Conservation (phyloP, 2,329 filamentous ascomycete species). For the Aspergillus pseudoterreus region DNA sequence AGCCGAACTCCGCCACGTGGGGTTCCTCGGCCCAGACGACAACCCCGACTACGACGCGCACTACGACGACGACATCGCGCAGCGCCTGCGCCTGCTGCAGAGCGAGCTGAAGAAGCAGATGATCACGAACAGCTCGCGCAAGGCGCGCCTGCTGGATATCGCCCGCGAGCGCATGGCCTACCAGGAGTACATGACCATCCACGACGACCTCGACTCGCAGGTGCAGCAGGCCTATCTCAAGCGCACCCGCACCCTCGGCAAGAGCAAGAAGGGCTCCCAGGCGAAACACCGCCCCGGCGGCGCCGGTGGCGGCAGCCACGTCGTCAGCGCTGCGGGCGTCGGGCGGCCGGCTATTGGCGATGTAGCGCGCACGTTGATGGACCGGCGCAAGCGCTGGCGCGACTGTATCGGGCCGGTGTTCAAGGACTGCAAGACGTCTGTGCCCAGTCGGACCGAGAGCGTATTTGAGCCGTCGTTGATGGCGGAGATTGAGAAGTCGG, state of each 20-base stretch:
- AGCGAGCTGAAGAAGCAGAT: conserved; percentile 76
- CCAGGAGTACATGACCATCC: conserved; percentile 95
- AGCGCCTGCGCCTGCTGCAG: conserved; percentile 81
- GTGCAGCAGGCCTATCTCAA: conserved; percentile 95
- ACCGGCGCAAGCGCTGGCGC: conserved; percentile 83
- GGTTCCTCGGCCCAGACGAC: conserved; percentile 70
- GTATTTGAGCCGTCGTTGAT: conserved; percentile 74
- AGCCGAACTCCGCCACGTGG: conserved; percentile 85
- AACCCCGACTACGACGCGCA: conserved; percentile 81
- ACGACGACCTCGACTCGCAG: conserved; percentile 92
- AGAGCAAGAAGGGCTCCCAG: conserved; percentile 84
- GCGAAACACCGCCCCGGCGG: conserved; percentile 56
- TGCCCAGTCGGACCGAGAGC: conserved; percentile 65
- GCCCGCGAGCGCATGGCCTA: conserved; percentile 91
- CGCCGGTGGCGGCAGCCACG: conserved; percentile 66
- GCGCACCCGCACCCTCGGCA: conserved; percentile 87
- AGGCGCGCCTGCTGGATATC: conserved; percentile 78
- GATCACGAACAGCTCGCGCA: conserved; percentile 85
- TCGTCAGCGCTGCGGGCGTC: conserved; percentile 36
- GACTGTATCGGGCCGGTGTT: conserved; percentile 89
- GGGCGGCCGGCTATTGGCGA: conserved; percentile 73
- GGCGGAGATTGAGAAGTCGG: conserved; percentile 68
- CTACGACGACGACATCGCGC: conserved; percentile 90
- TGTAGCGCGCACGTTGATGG: conserved; percentile 86
- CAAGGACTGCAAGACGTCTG: conserved; percentile 71